Evolutionary conservation across 2,329 filamentous ascomycete species (phyloP).

Genomic region (Epichloe gansuensis): DNA sequence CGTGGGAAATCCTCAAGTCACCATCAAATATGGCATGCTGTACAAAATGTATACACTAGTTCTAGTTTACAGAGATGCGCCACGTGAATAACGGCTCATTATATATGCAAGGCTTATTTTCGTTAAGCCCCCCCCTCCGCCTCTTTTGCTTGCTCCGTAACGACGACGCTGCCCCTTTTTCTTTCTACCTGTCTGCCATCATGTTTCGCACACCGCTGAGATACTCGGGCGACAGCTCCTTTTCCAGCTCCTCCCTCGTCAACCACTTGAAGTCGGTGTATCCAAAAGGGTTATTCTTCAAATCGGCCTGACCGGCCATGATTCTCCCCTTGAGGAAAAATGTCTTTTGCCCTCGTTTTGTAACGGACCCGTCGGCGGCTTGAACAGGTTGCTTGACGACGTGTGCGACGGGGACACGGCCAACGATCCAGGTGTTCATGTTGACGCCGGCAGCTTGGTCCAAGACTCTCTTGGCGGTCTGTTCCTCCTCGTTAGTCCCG

Average conservation of each 20-base stretch:
- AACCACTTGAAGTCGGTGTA: constrained; percentile 85
- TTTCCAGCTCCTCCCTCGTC: constrained; percentile 72
- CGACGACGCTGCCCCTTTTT: too few species aligned
- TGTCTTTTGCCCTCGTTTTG: constrained; percentile 57
- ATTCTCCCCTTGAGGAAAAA: constrained; percentile 97
- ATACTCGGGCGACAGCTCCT: constrained; percentile 53
- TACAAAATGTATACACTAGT: constrained; percentile 2
- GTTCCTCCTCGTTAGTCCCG: constrained; percentile 4
- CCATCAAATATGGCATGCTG: background rate
- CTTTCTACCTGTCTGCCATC: constrained; percentile 57
- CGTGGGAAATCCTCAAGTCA: background rate
- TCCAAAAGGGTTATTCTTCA: constrained; percentile 57
- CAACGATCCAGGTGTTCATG: constrained; percentile 99
- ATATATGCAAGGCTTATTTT: background rate
- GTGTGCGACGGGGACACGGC: constrained; percentile 78
- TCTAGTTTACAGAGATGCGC: constrained; percentile 1
- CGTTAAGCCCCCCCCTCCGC: background rate
- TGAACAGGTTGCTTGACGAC: constrained; percentile 43
- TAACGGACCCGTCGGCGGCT: constrained; percentile 28
- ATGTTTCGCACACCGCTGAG: constrained; percentile 69
- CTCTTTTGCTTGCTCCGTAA: background rate
- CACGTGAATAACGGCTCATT: background rate
- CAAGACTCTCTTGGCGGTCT: constrained; percentile 76
- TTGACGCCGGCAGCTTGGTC: constrained; percentile 69
- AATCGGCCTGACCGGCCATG: constrained; percentile 86